Conservation (phyloP, 2,329 filamentous ascomycete genomes). For the Epicoccum sorghinum region DNA sequence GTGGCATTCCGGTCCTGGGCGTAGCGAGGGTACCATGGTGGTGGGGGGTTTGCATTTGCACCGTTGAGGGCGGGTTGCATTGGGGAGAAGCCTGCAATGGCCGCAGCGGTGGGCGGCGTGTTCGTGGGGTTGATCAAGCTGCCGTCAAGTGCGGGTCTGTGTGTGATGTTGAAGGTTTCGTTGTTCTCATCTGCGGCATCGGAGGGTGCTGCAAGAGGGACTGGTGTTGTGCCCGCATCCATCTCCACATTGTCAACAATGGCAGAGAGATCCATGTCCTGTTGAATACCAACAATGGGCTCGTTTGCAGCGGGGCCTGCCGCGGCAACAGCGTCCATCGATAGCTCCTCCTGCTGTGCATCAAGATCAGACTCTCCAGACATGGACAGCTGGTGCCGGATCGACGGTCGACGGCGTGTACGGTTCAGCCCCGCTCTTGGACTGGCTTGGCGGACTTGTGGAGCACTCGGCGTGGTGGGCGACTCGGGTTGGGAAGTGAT, state of each 20-base stretch:
- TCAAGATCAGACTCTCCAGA: constrained; percentile 85
- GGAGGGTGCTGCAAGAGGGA: constrained; percentile 78
- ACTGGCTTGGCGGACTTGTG: constrained; percentile 42
- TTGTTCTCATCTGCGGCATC: constrained; percentile 75
- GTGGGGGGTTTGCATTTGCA: constrained; percentile 75
- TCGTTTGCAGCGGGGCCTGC: constrained; percentile 71
- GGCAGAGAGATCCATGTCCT: constrained; percentile 83
- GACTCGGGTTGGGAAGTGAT: constrained; percentile 86
- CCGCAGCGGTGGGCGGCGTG: constrained; percentile 65
- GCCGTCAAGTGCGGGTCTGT: constrained; percentile 81
- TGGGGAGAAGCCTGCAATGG: constrained; percentile 72
- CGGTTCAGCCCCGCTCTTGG: constrained; percentile 55
- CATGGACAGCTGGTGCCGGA: constrained; percentile 84
- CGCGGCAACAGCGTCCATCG: constrained; percentile 77
- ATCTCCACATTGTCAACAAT: constrained; percentile 84
- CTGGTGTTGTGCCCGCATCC: constrained; percentile 69
- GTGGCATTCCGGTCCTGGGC: constrained; percentile 74
- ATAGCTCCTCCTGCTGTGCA: constrained; percentile 79
- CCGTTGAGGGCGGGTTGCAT: constrained; percentile 71
- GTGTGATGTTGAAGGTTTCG: constrained; percentile 92
- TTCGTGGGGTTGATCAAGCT: constrained; percentile 77
- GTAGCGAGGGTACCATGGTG: constrained; percentile 79
- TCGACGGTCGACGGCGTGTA: constrained; percentile 76
- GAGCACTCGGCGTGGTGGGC: constrained; percentile 52
- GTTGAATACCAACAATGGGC: constrained; percentile 79